A percentile compares a stretch with the other conserved stretches of the same genome.
Evolutionary conservation across 2,329 filamentous ascomycete genomes (phyloP).

Genomic region (Botrytis byssoidea): DNA sequence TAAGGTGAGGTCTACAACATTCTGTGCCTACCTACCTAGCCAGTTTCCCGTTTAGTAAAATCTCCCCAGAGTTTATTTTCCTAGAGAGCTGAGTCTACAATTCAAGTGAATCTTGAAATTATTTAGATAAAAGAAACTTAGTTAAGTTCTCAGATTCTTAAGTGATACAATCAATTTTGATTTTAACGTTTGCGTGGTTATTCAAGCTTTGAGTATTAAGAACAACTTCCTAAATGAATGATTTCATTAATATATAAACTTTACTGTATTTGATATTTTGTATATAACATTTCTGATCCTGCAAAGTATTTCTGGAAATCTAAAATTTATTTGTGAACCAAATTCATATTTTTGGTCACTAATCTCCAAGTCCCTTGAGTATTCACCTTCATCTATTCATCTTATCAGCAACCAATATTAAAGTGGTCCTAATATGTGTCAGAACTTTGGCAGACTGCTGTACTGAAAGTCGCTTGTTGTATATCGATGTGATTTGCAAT

Average conservation of each 20-base stretch:
- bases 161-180: background rate
- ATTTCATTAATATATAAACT: no score
- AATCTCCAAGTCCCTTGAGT: background rate
- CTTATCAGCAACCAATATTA: background rate
- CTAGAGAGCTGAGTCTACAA: background rate
- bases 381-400: background rate
- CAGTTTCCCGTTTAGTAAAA: background rate
- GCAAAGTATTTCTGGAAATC: background rate
- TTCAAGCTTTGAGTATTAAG: background rate
- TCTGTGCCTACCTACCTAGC: background rate
- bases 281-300: background rate
- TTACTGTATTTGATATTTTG: no score
- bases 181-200: background rate
- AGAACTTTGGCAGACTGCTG: background rate
- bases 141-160: background rate
- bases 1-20: background rate
- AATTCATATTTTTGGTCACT: background rate
- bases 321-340: background rate
- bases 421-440: background rate
- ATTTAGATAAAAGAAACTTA: rapidly evolving
- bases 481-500: background rate
- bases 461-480: background rate
- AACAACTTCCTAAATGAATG: no score
- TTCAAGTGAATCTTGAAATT: rapidly evolving
- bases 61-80: background rate